Evolutionary conservation across 257 asterid species (phyloP).

Genomic region (Plectranthus barbatus): DNA sequence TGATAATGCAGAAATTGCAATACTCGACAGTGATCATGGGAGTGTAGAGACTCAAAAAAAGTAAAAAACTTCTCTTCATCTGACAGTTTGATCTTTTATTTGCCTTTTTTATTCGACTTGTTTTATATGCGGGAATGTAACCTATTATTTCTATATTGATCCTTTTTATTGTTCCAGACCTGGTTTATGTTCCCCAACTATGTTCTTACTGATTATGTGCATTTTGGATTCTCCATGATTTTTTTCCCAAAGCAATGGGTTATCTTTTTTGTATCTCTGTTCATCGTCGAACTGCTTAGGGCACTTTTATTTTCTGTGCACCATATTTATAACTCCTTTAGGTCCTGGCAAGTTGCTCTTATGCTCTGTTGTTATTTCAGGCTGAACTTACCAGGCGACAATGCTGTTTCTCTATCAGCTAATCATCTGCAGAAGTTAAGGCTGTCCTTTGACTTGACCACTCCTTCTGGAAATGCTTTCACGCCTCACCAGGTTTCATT

Average conservation of each 20-base stretch:
- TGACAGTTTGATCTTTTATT: background rate
- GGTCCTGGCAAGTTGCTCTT: background rate
- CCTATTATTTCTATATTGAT: background rate
- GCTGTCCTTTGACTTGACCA: slow-evolving; percentile 57
- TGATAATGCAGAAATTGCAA: slow-evolving; percentile 58
- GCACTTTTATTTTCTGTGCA: background rate
- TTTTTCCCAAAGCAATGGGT: background rate
- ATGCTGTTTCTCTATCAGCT: slow-evolving; percentile 59
- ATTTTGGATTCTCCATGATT: background rate
- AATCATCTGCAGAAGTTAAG: slow-evolving; percentile 91
- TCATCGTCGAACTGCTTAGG: background rate
- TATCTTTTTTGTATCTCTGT: background rate
- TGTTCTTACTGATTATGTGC: background rate
- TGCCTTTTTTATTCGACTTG: background rate
- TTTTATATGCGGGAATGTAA: background rate
- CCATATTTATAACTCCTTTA: background rate
- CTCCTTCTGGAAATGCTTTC: slow-evolving; percentile 71
- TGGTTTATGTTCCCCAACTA: background rate
- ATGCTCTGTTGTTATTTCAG: slow-evolving; percentile 30
- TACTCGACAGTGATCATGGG: slow-evolving; percentile 83
- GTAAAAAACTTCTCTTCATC: slow-evolving; percentile 30
- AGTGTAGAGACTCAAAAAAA: slow-evolving; percentile 62
- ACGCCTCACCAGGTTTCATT: slow-evolving; percentile 81
- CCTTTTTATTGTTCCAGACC: background rate
- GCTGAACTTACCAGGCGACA: slow-evolving; percentile 50